Evolutionary conservation across 495 filamentous ascomycete genomes (phyloP).

Genomic region (Aspergillus cavernicola): DNA sequence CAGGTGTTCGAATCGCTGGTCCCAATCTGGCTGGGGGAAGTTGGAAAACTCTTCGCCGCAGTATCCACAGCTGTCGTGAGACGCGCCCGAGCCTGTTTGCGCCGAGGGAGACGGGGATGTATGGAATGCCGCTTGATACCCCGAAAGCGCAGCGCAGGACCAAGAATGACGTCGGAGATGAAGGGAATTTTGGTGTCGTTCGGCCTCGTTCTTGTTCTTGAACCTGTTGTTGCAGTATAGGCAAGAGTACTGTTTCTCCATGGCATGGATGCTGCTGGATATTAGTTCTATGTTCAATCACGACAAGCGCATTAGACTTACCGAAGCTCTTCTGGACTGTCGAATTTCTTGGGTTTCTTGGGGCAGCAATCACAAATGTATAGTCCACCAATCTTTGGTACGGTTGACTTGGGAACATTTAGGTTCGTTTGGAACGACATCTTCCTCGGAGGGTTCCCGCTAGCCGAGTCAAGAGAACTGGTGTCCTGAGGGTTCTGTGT

Average conservation of each 20-base stretch:
- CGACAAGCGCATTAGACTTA: constrained; percentile 44
- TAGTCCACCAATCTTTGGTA: constrained; percentile 40
- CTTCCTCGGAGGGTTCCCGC: constrained; percentile 35
- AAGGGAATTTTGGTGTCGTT: constrained; percentile 94
- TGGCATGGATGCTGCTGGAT: constrained; percentile 63
- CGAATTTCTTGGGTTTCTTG: constrained; percentile 98
- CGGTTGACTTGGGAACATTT: constrained; percentile 26
- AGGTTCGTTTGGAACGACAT: constrained; percentile 36
- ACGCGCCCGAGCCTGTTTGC: constrained; percentile 37
- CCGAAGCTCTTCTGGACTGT: constrained; percentile 80
- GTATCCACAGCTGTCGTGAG: constrained; percentile 83
- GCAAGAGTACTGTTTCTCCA: constrained; percentile 95
- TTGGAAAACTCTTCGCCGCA: constrained; percentile 91
- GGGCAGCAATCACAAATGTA: constrained; percentile 96
- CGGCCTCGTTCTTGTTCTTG: constrained; percentile 99
- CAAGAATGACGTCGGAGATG: constrained; percentile 95
- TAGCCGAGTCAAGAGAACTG: constrained; percentile 28
- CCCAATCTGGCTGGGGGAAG: constrained; percentile 71
- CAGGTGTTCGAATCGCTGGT: constrained; percentile 77
- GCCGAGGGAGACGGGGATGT: constrained; percentile 49
- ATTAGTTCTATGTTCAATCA: not conserved
- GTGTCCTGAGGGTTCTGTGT: constrained; percentile 18
- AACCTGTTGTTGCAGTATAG: constrained; percentile 90
- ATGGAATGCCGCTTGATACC: constrained; percentile 80
- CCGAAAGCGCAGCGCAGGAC: constrained; percentile 86